Conservation (phyloP, 306 rosid species). For the Fragaria ananassa region DNA sequence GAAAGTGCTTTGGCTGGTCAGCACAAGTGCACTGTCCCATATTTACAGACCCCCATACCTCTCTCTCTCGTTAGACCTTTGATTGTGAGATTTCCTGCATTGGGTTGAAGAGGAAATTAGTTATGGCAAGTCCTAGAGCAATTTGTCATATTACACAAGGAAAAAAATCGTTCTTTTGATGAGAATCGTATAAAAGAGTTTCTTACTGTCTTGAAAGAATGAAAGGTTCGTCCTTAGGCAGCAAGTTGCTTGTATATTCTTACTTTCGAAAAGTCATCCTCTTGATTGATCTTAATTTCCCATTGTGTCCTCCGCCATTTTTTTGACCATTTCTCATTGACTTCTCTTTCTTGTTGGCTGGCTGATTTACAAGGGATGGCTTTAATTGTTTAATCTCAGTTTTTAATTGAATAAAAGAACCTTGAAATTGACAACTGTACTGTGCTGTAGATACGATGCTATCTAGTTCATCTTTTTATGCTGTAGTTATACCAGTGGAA, state of each 20-base stretch:
- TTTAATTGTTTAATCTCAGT: slow-evolving; percentile 21
- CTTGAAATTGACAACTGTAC: slow-evolving; percentile 36
- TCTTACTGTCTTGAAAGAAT: slow-evolving; percentile 25
- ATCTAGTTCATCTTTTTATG: slow-evolving; percentile 55
- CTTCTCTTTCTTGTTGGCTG: slow-evolving; percentile 33
- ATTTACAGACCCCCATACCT: neutral
- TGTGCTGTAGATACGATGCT: slow-evolving; percentile 33
- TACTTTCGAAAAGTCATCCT: slow-evolving; percentile 39
- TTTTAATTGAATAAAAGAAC: slow-evolving; percentile 16
- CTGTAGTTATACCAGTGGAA: slow-evolving; percentile 45
- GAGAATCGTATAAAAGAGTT: neutral
- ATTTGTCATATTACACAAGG: slow-evolving; percentile 38
- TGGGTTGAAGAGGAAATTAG: slow-evolving; percentile 20
- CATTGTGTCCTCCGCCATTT: slow-evolving; percentile 35
- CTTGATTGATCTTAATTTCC: slow-evolving; percentile 35
- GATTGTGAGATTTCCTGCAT: slow-evolving; percentile 39
- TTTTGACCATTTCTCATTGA: slow-evolving; percentile 52
- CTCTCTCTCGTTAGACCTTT: slow-evolving; percentile 20
- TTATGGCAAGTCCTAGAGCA: slow-evolving; percentile 18
- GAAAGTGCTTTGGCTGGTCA: slow-evolving; percentile 50
- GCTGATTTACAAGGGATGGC: slow-evolving; percentile 38
- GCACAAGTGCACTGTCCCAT: slow-evolving; percentile 30
- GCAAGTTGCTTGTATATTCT: slow-evolving; percentile 38
- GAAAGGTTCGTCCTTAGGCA: slow-evolving; percentile 41
- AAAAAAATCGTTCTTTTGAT: neutral